phyloP scores from a whole-genome alignment of 179 eudicot species.

The Nepenthes alata region DNA sequence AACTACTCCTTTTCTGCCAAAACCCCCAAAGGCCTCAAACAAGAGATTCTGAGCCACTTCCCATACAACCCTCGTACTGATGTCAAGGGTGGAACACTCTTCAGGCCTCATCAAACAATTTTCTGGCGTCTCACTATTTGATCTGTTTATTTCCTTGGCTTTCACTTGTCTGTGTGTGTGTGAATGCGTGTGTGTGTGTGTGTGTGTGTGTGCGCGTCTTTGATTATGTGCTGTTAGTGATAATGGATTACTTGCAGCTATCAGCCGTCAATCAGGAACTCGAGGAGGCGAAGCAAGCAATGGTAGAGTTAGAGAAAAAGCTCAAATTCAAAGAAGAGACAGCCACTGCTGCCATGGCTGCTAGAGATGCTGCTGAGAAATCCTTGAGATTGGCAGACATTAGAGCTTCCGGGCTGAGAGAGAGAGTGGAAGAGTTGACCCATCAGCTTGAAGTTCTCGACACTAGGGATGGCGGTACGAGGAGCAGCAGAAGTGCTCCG shows the following conservation, averaged over 20 bases:
- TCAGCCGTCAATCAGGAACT: conserved; percentile 53
- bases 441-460: conserved; percentile 72
- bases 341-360: conserved; percentile 89
- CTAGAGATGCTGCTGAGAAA: conserved; percentile 94
- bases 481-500: conserved; percentile 28
- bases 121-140: too few relatives aligned
- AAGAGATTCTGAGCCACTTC: too few relatives aligned
- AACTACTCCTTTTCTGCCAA: too few relatives aligned
- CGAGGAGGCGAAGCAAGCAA: conserved; percentile 68
- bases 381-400: conserved; percentile 75
- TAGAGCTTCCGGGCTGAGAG: conserved; percentile 75
- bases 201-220: too few relatives aligned
- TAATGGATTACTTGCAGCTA: conserved; percentile 32
- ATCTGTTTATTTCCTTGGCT: too few relatives aligned
- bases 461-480: conserved; percentile 25
- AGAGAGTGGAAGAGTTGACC: conserved; percentile 77
- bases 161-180: too few relatives aligned
- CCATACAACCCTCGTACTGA: too few relatives aligned
- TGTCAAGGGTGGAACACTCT: too few relatives aligned
- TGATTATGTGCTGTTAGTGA: not conserved
- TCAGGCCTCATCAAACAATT: too few relatives aligned
- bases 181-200: too few relatives aligned
- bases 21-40: too few relatives aligned
- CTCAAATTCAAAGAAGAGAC: conserved; percentile 90
- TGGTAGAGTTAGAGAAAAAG: conserved; percentile 55